Evolutionary conservation across 495 filamentous ascomycete species (phyloP).

Genomic region (Penicillium subrubescens): DNA sequence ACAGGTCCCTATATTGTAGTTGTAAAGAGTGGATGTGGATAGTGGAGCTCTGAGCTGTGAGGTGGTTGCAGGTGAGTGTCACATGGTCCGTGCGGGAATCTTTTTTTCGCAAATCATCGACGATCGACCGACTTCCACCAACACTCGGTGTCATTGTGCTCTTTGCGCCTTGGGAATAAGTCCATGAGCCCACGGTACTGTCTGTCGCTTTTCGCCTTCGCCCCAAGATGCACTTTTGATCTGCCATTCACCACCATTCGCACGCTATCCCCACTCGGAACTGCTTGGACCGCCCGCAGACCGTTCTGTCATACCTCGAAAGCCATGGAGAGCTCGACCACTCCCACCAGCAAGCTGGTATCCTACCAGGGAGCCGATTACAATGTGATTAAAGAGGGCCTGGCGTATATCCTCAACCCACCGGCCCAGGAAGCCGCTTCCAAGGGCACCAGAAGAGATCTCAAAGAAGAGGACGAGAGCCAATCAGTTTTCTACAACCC

Average conservation of each 20-base stretch:
- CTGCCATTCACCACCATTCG: not conserved
- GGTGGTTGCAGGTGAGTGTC: not conserved
- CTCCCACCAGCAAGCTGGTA: conserved; percentile 25
- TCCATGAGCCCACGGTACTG: conserved; percentile 18
- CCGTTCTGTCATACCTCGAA: conserved; percentile 12
- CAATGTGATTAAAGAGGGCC: conserved; percentile 67
- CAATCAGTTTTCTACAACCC: conserved; percentile 98
- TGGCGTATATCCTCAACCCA: conserved; percentile 66
- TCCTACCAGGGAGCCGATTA: conserved; percentile 54
- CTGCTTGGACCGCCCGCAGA: not conserved
- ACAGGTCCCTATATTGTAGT: too few species aligned
- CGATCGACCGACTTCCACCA: conserved; percentile 3
- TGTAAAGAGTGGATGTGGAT: not conserved
- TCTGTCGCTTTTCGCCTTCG: conserved; percentile 1
- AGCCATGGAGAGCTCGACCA: conserved; percentile 23
- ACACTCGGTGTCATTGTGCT: not conserved
- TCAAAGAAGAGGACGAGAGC: conserved; percentile 51
- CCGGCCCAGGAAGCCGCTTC: conserved; percentile 49
- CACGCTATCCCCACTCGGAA: not conserved
- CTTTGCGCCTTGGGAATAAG: not conserved
- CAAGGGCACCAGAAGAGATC: conserved; percentile 42
- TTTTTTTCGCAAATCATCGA: conserved; percentile 19
- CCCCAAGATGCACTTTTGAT: conserved; percentile 21
- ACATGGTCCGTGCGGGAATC: conserved; percentile 27
- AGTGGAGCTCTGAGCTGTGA: not conserved